Conservation (phyloP, 2,329 filamentous ascomycete genomes). For the Lachnellula willkommii region DNA sequence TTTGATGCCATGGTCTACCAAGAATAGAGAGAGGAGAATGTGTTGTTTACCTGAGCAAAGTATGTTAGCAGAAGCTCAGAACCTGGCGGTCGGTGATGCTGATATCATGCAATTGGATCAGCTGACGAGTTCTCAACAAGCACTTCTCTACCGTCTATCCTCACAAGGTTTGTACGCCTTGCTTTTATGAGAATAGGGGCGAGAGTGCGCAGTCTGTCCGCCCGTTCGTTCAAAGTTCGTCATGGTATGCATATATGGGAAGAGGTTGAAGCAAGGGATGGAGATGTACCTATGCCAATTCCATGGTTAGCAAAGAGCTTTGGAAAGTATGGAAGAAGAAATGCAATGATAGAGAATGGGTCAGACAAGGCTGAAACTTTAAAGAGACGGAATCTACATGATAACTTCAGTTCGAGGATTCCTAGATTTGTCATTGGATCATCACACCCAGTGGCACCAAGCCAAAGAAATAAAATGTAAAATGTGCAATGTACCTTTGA, state of each 20-base stretch:
- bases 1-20: slow-evolving; percentile 28
- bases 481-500: slow-evolving; percentile 27
- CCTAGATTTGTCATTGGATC: slow-evolving; percentile 33
- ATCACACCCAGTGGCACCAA: slow-evolving; percentile 28
- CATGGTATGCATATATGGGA: slow-evolving; percentile 28
- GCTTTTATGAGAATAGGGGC: slow-evolving; percentile 32
- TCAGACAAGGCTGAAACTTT: slow-evolving; percentile 44
- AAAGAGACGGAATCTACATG: slow-evolving; percentile 35
- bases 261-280: neutral
- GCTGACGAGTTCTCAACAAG: slow-evolving; percentile 42
- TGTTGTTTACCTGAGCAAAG: slow-evolving; percentile 14
- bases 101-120: slow-evolving; percentile 31
- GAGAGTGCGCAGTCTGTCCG: slow-evolving; percentile 38
- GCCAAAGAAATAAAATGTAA: slow-evolving; percentile 10
- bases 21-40: slow-evolving; percentile 7
- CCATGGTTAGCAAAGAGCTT: slow-evolving; percentile 19
- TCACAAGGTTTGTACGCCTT: slow-evolving; percentile 38
- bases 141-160: slow-evolving; percentile 32
- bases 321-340: slow-evolving; percentile 8
- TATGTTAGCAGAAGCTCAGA: slow-evolving; percentile 16
- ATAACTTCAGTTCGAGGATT: slow-evolving; percentile 35
- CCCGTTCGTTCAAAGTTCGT: slow-evolving; percentile 44
- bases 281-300: slow-evolving; percentile 29
- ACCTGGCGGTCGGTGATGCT: slow-evolving; percentile 10
- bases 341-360: slow-evolving; percentile 20